Percentiles rank a stretch among this genome's conserved stretches.
Conservation (phyloP, 2,329 filamentous ascomycete genomes). For the Rasamsonia emersonii region DNA sequence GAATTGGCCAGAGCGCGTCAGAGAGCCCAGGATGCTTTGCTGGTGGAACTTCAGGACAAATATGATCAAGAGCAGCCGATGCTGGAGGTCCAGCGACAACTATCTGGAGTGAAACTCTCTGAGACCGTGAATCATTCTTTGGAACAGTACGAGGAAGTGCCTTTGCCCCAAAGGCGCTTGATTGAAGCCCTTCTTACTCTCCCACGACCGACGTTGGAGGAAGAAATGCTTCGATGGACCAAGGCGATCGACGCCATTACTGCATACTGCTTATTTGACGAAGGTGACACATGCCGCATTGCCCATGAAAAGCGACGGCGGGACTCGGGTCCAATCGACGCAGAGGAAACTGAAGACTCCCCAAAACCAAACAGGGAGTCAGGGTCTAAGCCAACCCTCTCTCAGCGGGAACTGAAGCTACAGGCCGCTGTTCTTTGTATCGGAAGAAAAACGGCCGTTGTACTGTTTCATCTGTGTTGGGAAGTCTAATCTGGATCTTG, state of each 20-base stretch:
- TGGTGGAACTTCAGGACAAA: slow-evolving; percentile 10
- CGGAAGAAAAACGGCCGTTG: not conserved
- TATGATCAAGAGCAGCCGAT: slow-evolving; percentile 14
- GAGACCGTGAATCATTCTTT: slow-evolving; percentile 12
- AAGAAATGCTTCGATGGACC: slow-evolving; percentile 15
- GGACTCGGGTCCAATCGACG: not conserved
- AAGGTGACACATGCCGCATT: slow-evolving; percentile 8
- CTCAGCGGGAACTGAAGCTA: slow-evolving; percentile 1
- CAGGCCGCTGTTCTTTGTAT: not conserved
- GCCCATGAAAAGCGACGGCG: slow-evolving; percentile 6
- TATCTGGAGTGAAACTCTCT: slow-evolving; percentile 11
- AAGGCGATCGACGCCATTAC: slow-evolving; percentile 19
- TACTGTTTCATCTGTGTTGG: not conserved
- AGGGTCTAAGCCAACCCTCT: too few relatives aligned
- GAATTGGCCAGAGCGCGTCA: not conserved
- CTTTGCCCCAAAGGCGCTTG: slow-evolving; percentile 16
- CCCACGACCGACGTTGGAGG: slow-evolving; percentile 14
- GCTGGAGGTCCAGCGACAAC: slow-evolving; percentile 12
- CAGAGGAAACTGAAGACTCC: not conserved
- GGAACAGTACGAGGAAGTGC: slow-evolving; percentile 13
- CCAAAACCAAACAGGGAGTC: not conserved
- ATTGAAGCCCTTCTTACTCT: slow-evolving; percentile 19
- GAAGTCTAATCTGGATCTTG: not conserved
- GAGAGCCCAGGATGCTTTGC: slow-evolving; percentile 9
- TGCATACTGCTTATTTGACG: slow-evolving; percentile 15